Conservation (phyloP, 768 basidiomycete species). For the Suillus lakei region DNA sequence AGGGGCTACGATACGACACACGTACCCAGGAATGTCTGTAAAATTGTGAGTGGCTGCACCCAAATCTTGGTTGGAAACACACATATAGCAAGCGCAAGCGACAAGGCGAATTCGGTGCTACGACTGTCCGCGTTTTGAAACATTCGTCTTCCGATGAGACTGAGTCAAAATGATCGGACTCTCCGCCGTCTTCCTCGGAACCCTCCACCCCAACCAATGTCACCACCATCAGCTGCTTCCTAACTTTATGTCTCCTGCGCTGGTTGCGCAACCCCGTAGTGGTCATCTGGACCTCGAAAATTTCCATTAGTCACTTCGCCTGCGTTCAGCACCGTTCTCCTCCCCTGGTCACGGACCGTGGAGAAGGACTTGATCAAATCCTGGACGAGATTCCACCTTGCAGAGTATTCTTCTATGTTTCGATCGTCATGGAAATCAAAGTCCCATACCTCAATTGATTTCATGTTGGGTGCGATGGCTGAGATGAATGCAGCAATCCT, state of each 20-base stretch:
- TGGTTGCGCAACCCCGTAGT: neutral
- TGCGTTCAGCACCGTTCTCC: neutral
- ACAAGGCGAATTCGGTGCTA: no score
- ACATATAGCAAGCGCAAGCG: no score
- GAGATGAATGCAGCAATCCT: conserved; percentile 28
- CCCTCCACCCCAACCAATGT: neutral
- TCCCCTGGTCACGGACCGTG: conserved; percentile 1
- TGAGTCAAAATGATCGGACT: no score
- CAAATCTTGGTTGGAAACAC: no score
- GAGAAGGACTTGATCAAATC: conserved; percentile 26
- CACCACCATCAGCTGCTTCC: neutral
- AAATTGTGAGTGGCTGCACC: no score
- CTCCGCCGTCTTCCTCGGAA: neutral
- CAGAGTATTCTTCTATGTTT: conserved; percentile 24
- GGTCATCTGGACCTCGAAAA: no score
- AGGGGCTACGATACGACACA: no score
- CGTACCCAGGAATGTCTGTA: no score
- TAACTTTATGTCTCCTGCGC: neutral
- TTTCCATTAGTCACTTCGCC: neutral
- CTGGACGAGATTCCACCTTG: conserved; percentile 30
- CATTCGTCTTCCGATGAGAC: no score
- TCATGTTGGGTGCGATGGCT: conserved; percentile 32
- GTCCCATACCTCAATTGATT: conserved; percentile 30
- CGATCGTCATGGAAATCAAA: neutral
- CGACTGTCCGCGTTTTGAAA: no score